Evolutionary conservation across 352 stramenopile genomes (phyloP).

Genomic region (Nothophytophthora sp.): DNA sequence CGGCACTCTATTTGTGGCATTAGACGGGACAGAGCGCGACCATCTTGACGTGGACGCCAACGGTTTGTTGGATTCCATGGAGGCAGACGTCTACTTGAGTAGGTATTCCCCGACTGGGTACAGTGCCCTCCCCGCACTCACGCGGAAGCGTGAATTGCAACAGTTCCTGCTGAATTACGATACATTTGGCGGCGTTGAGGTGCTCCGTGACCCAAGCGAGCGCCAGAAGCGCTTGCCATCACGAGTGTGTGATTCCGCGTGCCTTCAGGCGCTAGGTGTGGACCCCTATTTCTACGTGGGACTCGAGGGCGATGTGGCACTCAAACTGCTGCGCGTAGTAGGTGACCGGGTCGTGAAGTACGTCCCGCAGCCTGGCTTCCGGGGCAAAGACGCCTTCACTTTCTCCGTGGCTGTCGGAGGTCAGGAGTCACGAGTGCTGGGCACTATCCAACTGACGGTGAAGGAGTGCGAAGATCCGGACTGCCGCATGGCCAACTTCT

Average conservation of each 20-base stretch:
- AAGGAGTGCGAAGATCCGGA: conserved; percentile 49
- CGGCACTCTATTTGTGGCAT: conserved; percentile 55
- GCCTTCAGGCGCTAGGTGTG: conserved; percentile 38
- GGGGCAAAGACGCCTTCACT: conserved; percentile 56
- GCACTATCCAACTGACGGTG: conserved; percentile 59
- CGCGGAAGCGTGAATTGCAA: conserved; percentile 41
- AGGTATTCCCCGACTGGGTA: conserved; percentile 55
- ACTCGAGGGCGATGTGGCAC: conserved; percentile 43
- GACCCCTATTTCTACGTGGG: conserved; percentile 64
- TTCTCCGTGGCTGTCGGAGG: conserved; percentile 52
- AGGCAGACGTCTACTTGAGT: conserved; percentile 53
- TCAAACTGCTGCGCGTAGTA: conserved; percentile 45
- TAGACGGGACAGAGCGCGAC: conserved; percentile 60
- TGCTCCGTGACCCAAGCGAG: conserved; percentile 51
- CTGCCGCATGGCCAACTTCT: conserved; percentile 32
- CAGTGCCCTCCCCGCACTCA: conserved; percentile 32
- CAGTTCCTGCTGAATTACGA: conserved; percentile 55
- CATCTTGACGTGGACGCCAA: conserved; percentile 68
- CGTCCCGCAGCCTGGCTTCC: conserved; percentile 49
- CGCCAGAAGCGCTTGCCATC: conserved; percentile 54
- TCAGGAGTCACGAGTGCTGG: conserved; percentile 43
- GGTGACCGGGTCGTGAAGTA: conserved; percentile 58
- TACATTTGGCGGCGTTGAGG: conserved; percentile 41
- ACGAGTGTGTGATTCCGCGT: conserved; percentile 47
- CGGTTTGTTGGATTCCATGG: conserved; percentile 49